Evolutionary conservation across 768 basidiomycete species (phyloP), one percentile per base, ranked within the genome.

Genomic region (Auricularia sp.): DNA sequence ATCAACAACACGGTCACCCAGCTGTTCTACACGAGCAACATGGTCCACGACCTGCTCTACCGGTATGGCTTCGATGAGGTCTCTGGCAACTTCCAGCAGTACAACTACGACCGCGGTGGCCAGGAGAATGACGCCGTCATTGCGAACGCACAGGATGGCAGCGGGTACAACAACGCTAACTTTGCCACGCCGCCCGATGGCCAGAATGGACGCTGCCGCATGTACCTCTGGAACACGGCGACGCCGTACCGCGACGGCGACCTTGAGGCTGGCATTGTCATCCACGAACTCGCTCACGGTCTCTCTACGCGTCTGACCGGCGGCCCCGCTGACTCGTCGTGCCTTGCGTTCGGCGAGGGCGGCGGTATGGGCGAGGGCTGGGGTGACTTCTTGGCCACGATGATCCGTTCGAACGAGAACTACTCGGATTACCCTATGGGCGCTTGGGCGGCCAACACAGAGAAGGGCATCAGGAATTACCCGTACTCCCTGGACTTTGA

Each of bases 281-380:
- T 98, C 65, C 93, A 94, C 75, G 92, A 95, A 75, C 72, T 90
- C 68, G 78, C 82, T 62, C 96, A 99, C 74, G 96, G 96, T 66
- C 78, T 98, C 61, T 93, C 90, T 72, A 99, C 94, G 2, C 89
- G 96, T 70, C 75, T 98, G 67, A 98, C 96, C 6, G 96, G 96
- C 74, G 96, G 96, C 2, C 94, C 94, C 0, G 81, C 84, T 63
- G 92, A 96, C 77, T 94, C 92, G 36, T 91, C 90, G 2, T 97
- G 95, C 74, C 85, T 98, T 64, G 93, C 92, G 11, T 98, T 90
- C 88, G 95, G 96, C 62, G 94, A 98, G 78, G 82, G 87, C 34
- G 96, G 96, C 45, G 96, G 94, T 33, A 98, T 98, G 95, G 95
- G 95, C 69, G 94, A 97, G 77, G 94, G 94, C 14, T 97, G 94